phyloP scores from a whole-genome alignment of 2,329 filamentous ascomycete genomes.

The Phialophora tarda region DNA sequence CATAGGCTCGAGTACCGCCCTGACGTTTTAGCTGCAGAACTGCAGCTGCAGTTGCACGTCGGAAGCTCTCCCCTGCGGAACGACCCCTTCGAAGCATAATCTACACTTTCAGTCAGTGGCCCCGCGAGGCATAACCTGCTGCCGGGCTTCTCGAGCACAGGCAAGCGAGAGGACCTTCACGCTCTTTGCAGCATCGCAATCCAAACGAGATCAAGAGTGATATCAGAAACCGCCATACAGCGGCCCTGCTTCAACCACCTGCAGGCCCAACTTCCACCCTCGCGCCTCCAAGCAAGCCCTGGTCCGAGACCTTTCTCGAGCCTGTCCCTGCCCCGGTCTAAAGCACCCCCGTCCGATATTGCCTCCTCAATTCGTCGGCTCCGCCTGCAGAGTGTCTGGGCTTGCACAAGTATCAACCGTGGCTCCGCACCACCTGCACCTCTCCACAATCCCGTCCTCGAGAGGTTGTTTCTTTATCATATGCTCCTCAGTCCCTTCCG shows the following conservation, averaged over 20 bases:
- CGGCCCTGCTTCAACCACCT: conserved; percentile 25
- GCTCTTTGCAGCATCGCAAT: conserved; percentile 18
- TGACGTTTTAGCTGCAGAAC: conserved; percentile 29
- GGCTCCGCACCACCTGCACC: conserved; percentile 22
- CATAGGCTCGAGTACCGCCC: conserved; percentile 34
- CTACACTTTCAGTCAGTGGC: conserved; percentile 18
- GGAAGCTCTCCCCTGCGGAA: conserved; percentile 20
- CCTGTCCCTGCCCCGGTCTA: conserved; percentile 25
- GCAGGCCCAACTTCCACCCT: conserved; percentile 30
- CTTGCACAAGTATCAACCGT: conserved; percentile 20
- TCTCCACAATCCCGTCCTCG: conserved; percentile 27
- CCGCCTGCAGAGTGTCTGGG: conserved; percentile 23
- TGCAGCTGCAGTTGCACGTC: conserved; percentile 19
- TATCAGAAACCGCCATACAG: conserved; percentile 20
- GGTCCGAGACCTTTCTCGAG: conserved; percentile 18
- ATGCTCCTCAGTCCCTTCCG: conserved; percentile 27
- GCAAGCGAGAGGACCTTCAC: background rate
- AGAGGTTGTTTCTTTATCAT: conserved; percentile 29
- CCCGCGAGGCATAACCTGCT: conserved; percentile 10
- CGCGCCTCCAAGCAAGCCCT: conserved; percentile 28
- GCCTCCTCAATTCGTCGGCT: conserved; percentile 27
- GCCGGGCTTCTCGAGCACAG: background rate
- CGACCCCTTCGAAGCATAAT: conserved; percentile 22
- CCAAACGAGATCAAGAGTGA: conserved; percentile 19
- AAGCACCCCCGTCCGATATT: conserved; percentile 22